Conservation (phyloP, 2,329 filamentous ascomycete species). For the Aureobasidium sp. region DNA sequence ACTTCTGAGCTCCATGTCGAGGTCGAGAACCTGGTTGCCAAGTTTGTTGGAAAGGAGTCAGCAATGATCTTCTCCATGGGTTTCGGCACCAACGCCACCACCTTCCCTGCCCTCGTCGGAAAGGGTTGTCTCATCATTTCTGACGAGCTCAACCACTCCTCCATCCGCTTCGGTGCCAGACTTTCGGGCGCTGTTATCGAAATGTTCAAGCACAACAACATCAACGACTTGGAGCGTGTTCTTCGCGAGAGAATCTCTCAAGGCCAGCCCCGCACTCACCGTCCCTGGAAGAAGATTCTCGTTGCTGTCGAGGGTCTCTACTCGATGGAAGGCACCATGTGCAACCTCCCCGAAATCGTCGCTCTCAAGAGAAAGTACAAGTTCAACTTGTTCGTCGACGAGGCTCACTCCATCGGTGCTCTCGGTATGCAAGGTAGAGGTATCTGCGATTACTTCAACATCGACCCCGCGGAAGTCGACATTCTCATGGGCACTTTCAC, state of each 20-base stretch:
- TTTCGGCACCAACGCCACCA: slow-evolving; percentile 88
- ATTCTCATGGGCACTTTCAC: slow-evolving; percentile 97
- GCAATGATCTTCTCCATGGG: slow-evolving; percentile 99
- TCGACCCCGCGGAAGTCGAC: slow-evolving; percentile 80
- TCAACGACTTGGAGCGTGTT: slow-evolving; percentile 73
- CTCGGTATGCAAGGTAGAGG: slow-evolving; percentile 81
- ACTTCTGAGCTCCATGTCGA: slow-evolving; percentile 82
- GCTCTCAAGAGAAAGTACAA: slow-evolving; percentile 91
- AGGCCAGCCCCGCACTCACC: slow-evolving; percentile 94
- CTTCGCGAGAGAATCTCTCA: slow-evolving; percentile 91
- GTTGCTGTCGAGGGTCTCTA: slow-evolving; percentile 95
- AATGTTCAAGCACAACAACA: slow-evolving; percentile 97
- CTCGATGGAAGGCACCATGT: slow-evolving; percentile 99
- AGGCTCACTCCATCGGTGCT: slow-evolving; percentile 92
- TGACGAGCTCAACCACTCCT: slow-evolving; percentile 95
- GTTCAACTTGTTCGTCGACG: slow-evolving; percentile 90
- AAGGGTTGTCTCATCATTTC: slow-evolving; percentile 94
- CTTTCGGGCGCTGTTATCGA: slow-evolving; percentile 90
- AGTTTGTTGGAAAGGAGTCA: slow-evolving; percentile 87
- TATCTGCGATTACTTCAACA: slow-evolving; percentile 94
- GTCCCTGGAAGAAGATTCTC: slow-evolving; percentile 98
- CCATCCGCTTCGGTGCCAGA: slow-evolving; percentile 89
- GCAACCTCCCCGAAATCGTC: slow-evolving; percentile 85
- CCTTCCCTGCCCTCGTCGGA: slow-evolving; percentile 83
- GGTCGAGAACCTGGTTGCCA: slow-evolving; percentile 80